Evolutionary conservation across 2,329 filamentous ascomycete species (phyloP), one percentile per base, ranked within the genome.

Genomic region (Cadophora malorum): DNA sequence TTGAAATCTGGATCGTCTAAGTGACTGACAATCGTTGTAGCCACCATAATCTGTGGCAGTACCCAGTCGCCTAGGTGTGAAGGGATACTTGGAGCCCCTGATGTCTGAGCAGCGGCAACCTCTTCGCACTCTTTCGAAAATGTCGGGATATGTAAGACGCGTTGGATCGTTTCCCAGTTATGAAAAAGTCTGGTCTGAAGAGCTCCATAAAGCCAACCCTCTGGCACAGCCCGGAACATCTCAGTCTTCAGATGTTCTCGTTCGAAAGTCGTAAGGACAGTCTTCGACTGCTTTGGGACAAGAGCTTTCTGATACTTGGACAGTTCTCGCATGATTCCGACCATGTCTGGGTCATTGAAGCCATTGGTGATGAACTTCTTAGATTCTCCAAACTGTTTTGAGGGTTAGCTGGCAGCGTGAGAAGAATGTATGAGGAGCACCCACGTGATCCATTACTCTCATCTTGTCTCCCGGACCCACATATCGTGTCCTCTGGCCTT

Each of bases 111-210:
- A 9, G n/a, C 21, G 45, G 64, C 63, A 9, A 73, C 64, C 19
- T 64, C 65, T 16, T 63, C 49, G 47, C 67, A 67, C 38, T 68
- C 64, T 58, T 61, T 69, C 3, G 63, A 52, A 45, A 73, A 70
- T 7, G 67, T 69, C 5, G 69, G 65, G 19, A 74, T 69, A 47
- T 74, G 72, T 2, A 74, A 25, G 9, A 73, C 67, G 62, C 72
- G 53, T 4, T 63, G 52, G 0, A 70, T 33, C 7, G 67, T 73
- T 53, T 73, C 73, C 64, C 70, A 70, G 33, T 71, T 71, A 7
- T 38, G 38, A 0, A 64, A 52, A n/a, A 73, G 72, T 53, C 52
- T 70, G 10, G 23, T 47, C 23, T 67, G 63, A 19, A 73, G 62
- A 38, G 58, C 47, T 25, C 66, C 67, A 25, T 65, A 61, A 10